These are phyloP conservation scores for Hyaloscypha finlandica DNA, from an alignment of 495 filamentous ascomycete species.

Conservation along the genomic window DNA sequence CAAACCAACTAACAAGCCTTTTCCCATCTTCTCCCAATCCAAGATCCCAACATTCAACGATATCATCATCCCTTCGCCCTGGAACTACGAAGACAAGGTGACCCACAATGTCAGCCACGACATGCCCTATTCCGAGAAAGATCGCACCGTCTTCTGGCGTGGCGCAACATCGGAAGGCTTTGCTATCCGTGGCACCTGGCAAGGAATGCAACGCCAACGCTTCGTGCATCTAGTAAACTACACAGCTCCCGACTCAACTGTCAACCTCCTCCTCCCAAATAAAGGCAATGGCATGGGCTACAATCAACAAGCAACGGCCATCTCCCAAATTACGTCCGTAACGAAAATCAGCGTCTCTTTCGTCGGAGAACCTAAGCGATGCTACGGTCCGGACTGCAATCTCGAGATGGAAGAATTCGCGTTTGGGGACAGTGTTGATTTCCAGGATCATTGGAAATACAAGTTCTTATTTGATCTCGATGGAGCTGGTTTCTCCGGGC, in stretches of 20 bases:
- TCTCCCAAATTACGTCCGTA: conserved; percentile 31
- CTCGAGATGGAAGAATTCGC: conserved; percentile 54
- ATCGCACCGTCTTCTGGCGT: conserved; percentile 63
- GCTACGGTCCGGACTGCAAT: conserved; percentile 53
- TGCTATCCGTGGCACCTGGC: conserved; percentile 45
- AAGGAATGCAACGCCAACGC: conserved; percentile 45
- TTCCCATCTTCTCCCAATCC: conserved; percentile 75
- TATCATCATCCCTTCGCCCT: conserved; percentile 71
- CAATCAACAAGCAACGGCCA: not conserved
- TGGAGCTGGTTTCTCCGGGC: conserved; percentile 57
- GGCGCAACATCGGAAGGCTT: conserved; percentile 34
- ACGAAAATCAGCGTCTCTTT: conserved; percentile 46
- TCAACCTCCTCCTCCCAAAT: conserved; percentile 7
- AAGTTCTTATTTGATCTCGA: conserved; percentile 69
- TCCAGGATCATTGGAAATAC: conserved; percentile 31
- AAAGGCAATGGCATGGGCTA: not conserved
- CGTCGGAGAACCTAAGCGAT: conserved; percentile 54
- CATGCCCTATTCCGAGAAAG: conserved; percentile 52
- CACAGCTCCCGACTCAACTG: conserved; percentile 33
- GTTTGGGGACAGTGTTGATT: conserved; percentile 33
- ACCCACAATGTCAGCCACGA: conserved; percentile 40
- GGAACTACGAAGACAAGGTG: conserved; percentile 67
- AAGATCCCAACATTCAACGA: conserved; percentile 64
- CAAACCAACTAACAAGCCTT: conserved; percentile 60
- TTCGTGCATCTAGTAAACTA: conserved; percentile 63